A percentile compares a stretch with the other conserved stretches of the same genome.
phyloP scores from a whole-genome alignment of 768 basidiomycete species.

The Suillus paluster region DNA sequence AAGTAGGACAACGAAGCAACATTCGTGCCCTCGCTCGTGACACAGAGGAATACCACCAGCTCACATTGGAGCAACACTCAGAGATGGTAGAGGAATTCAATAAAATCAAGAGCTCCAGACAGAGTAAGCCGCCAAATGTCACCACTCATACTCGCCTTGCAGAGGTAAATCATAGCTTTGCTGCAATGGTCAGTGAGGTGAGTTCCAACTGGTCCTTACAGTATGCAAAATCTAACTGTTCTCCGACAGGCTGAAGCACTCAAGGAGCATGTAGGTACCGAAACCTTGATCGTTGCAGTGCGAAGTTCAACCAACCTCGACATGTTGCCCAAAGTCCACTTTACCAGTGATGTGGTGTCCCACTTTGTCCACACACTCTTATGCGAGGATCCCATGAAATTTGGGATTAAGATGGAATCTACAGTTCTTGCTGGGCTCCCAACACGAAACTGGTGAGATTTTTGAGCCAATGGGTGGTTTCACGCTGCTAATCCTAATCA shows the following conservation, averaged over 20 bases:
- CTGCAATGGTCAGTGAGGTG: neutral
- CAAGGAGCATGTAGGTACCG: neutral
- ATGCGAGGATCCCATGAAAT: too few relatives aligned
- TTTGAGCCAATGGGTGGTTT: too few relatives aligned
- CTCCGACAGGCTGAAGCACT: neutral
- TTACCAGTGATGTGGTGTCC: too few relatives aligned
- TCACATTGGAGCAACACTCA: neutral
- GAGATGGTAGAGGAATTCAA: neutral
- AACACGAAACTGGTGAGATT: neutral
- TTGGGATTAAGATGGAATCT: neutral
- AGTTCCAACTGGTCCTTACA: neutral
- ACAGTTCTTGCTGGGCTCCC: neutral
- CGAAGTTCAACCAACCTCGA: too few relatives aligned
- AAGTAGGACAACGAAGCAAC: too few relatives aligned
- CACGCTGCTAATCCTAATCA: too few relatives aligned
- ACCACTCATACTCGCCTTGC: neutral
- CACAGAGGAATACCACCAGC: slow-evolving; percentile 1
- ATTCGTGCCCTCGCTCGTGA: neutral
- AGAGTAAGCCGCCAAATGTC: neutral
- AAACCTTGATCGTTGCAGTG: neutral
- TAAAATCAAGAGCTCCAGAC: neutral
- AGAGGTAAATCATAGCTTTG: neutral
- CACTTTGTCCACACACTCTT: too few relatives aligned
- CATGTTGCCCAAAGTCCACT: too few relatives aligned
- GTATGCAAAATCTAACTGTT: neutral